Base-by-base conservation (phyloP, 2,329 filamentous ascomycete species). In the Pseudogymnoascus sp. region DNA sequence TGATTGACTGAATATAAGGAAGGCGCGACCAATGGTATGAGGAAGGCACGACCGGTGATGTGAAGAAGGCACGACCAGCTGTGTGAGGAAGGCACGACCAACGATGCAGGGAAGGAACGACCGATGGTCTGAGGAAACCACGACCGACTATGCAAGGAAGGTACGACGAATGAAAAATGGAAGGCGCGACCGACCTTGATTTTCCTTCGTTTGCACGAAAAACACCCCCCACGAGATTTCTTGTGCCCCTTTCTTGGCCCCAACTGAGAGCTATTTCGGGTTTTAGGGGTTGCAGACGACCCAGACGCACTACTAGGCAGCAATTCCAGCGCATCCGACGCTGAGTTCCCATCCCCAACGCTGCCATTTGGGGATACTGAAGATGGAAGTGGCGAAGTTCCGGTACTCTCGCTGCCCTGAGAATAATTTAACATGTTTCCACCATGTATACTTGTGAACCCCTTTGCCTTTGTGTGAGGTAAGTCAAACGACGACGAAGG, bases 181-280 rank as follows among this genome's bases (percentile, higher is more conserved):
- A 53, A 30, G 30, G 28, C 11, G n/a, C 22, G 22, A 60, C 64
- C 20, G 71, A 81, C 81, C 78, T 85, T 88, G 70, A 88, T 87
- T 62, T 84, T 80, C 39, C 85, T 75, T 61, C 81, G 77, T 72
- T 88, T 88, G 74, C 85, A 88, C 69, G 86, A 86, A 71, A 80
- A 87, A 71, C 85, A 88, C 7, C 85, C 85, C 14, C 80, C 76
- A 22, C 85, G 78, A 58, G 82, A 86, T 71, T 88, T 88, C 9
- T 82, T 87, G 64, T 88, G 85, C 0, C 85, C 84, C 64, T 83
- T 78, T 61, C 85, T 74, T 2, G 65, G 57, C 25, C 62, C 57
- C 43, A 53, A 53, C 43, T 53, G 43, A 18, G 43, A 53, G 25
- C 6, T 53, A 33, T n/a, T 53, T 33, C 4, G 43, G 4, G 43